Percentiles rank a stretch among this genome's conserved stretches.
Evolutionary conservation across 345 rosid species (phyloP).

Genomic region (Turnera subulata): DNA sequence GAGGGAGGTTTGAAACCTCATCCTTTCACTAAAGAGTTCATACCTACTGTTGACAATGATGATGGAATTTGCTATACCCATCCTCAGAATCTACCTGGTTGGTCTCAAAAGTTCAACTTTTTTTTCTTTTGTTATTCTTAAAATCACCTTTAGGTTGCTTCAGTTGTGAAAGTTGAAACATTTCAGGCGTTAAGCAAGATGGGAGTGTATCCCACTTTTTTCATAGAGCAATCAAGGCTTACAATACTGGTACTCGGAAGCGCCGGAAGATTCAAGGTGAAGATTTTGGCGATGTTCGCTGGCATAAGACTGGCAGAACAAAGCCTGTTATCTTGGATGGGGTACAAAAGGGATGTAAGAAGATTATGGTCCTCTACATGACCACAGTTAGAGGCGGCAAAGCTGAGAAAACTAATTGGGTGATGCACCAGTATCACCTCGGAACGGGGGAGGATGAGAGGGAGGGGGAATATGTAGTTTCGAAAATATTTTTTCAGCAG

Average conservation of each 20-base stretch:
- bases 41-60: slow-evolving; percentile 70
- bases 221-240: slow-evolving; percentile 84
- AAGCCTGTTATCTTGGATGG: slow-evolving; percentile 79
- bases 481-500: slow-evolving; percentile 82
- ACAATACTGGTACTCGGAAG: slow-evolving; percentile 84
- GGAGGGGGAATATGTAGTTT: slow-evolving; percentile 75
- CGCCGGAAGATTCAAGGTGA: slow-evolving; percentile 88
- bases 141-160: slow-evolving; percentile 5
- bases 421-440: slow-evolving; percentile 96
- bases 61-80: slow-evolving; percentile 97
- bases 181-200: slow-evolving; percentile 71
- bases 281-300: slow-evolving; percentile 77
- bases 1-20: slow-evolving; percentile 44
- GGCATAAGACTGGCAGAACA: slow-evolving; percentile 96
- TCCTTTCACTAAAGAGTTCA: slow-evolving; percentile 78
- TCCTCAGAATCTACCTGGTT: slow-evolving; percentile 92
- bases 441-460: slow-evolving; percentile 89
- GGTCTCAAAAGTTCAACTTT: slow-evolving; percentile 9
- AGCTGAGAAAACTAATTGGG: slow-evolving; percentile 87
- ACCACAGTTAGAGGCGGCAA: slow-evolving; percentile 56
- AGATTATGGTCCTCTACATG: slow-evolving; percentile 84
- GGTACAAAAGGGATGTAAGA: slow-evolving; percentile 77
- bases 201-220: slow-evolving; percentile 80
- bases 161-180: not conserved
- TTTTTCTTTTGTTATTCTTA: not conserved